phyloP scores from a whole-genome alignment of 148 eudicot species.

The Amaranthus cruentus region DNA sequence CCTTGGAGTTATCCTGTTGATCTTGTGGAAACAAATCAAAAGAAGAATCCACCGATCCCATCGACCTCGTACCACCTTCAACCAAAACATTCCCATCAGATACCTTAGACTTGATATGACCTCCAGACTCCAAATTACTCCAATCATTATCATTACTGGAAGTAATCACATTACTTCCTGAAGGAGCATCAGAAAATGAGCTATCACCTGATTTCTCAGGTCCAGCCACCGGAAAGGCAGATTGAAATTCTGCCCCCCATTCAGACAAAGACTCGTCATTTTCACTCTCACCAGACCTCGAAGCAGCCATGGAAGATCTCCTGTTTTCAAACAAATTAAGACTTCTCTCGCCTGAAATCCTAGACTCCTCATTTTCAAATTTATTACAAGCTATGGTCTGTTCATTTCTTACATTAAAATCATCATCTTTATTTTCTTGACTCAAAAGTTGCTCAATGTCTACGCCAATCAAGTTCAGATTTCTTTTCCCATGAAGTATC shows the following conservation, averaged over 20 bases:
- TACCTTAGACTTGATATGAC: constrained; percentile 24
- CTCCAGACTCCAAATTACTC: constrained; percentile 18
- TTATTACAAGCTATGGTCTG: constrained; percentile 22
- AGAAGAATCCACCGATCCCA: constrained; percentile 18
- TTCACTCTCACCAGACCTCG: constrained; percentile 28
- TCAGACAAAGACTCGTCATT: constrained; percentile 40
- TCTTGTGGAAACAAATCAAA: constrained; percentile 38
- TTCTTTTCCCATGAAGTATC: constrained; percentile 29
- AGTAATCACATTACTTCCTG: constrained; percentile 23
- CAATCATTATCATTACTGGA: constrained; percentile 21
- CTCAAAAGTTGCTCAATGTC: constrained; percentile 44
- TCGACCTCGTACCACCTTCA: constrained; percentile 19
- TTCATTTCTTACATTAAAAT: constrained; percentile 24
- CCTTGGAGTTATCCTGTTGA: constrained; percentile 25
- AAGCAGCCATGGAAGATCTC: constrained; percentile 28
- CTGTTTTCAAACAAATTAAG: constrained; percentile 36
- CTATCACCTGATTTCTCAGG: constrained; percentile 21
- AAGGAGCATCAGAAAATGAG: constrained; percentile 19
- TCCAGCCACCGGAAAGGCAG: constrained; percentile 36
- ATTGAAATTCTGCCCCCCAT: constrained; percentile 89
- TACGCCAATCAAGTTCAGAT: constrained; percentile 41
- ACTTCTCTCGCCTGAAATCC: constrained; percentile 33
- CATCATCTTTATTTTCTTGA: constrained; percentile 25
- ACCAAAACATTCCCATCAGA: constrained; percentile 25
- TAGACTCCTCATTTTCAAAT: constrained; percentile 19